Base-by-base conservation (phyloP, 2,329 filamentous ascomycete species). In the Cercospora zeae-maydis region DNA sequence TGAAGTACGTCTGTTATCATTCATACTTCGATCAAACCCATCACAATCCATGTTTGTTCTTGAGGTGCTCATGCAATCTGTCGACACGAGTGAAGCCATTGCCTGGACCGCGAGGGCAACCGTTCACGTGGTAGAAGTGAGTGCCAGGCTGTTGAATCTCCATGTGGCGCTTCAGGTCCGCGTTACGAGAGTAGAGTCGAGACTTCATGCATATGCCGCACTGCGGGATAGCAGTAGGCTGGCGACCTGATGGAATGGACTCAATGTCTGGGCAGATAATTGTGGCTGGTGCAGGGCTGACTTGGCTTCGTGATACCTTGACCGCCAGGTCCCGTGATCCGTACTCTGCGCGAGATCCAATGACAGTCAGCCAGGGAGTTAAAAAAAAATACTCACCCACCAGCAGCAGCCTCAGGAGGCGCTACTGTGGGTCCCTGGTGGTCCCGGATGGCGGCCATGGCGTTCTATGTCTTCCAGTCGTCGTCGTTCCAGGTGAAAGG, bases 101-200 rank as follows among this genome's bases (percentile, higher is more conserved):
- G 5, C 27, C 13, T 0, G 21, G 56, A 21, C 14, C 33, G 7
- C 58, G 45, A 16, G 51, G 27, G 39, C 70, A 71, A 13, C 27
- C 37, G 19, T 36, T 11, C 9, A 67, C 31, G 11, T 61, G 63
- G 52, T 64, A 70, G 14, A 57, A 52, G 36, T 58, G 58, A 14
- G 54, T 59, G 14, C 33, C 47, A 1, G 54, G 39, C 2, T 30
- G 24, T 30, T 73, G 66, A 30, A 61, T 68, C 9, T 56, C 45
- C 67, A 70, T 68, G 47, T 72, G 70, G 4, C 67, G 65, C 33
- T 69, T 39, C 9, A 71, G 62, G 9, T 71, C 69, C 11, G 66
- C 67, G 27, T 66, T 66, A 39, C 68, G 66, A 19, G 66, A 52
- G 64, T 68, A 71, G 11, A 64, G 62, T 9, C 39, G 63, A 14